Percentiles rank a stretch among this genome's conserved stretches.
Evolutionary conservation across 2,329 filamentous ascomycete genomes (phyloP).

Genomic region (Ophiosphaerella korrae): DNA sequence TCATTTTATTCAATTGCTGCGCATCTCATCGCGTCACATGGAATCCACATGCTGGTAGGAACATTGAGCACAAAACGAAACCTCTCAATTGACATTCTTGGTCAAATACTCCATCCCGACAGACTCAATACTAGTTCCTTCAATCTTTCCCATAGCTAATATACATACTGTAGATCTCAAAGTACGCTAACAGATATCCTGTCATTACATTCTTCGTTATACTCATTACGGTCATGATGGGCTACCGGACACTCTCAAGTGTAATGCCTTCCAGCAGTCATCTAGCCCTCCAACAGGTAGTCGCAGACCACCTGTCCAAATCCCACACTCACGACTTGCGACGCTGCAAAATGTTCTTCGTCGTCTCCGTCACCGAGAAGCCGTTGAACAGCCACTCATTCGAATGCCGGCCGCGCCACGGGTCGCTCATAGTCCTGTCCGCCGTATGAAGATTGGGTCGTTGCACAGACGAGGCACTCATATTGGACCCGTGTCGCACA

Average conservation of each 20-base stretch:
- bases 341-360: conserved; percentile 36
- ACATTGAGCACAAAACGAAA: too few relatives aligned
- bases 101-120: too few relatives aligned
- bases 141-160: conserved; percentile 1
- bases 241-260: conserved; percentile 29
- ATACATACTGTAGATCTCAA: conserved; percentile 3
- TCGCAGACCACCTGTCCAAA: background rate
- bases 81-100: too few relatives aligned
- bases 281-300: conserved; percentile 4
- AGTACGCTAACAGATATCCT: background rate
- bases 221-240: conserved; percentile 12
- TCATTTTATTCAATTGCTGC: too few relatives aligned
- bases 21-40: too few relatives aligned
- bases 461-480: conserved; percentile 18
- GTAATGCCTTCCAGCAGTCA: conserved; percentile 26
- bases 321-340: conserved; percentile 20
- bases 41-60: too few relatives aligned
- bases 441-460: conserved; percentile 31
- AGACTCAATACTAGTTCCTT: background rate
- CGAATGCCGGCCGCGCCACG: conserved; percentile 45
- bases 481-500: conserved; percentile 8
- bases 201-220: conserved; percentile 7
- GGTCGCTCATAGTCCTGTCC: conserved; percentile 37
- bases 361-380: conserved; percentile 44
- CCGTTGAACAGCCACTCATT: conserved; percentile 48